Evolutionary conservation across 2,329 filamentous ascomycete species (phyloP).

Genomic region (Annulohypoxylon truncatum): DNA sequence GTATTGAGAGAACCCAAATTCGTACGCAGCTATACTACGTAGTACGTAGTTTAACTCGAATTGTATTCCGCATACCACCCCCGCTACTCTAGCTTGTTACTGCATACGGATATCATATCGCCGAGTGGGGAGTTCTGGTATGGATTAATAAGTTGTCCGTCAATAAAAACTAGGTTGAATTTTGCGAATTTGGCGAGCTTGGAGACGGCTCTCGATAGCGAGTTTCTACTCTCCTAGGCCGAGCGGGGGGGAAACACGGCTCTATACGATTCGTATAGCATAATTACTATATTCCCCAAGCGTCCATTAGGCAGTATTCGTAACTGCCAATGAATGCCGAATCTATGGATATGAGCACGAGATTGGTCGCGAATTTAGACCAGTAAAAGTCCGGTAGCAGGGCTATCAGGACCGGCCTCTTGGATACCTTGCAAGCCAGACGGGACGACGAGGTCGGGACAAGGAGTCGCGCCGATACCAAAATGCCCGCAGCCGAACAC

Average conservation of each 20-base stretch:
- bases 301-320: conserved; percentile 26
- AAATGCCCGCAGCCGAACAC: conserved; percentile 26
- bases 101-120: conserved; percentile 41
- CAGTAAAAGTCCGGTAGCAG: conserved; percentile 32
- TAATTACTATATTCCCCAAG: conserved; percentile 23
- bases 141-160: conserved; percentile 27
- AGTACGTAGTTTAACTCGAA: conserved; percentile 29
- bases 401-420: conserved; percentile 30
- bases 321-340: conserved; percentile 37
- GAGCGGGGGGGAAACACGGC: conserved; percentile 7
- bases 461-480: conserved; percentile 31
- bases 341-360: conserved; percentile 20
- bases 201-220: conserved; percentile 18
- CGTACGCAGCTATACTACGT: conserved; percentile 33
- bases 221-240: conserved; percentile 20
- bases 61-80: conserved; percentile 13
- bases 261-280: conserved; percentile 23
- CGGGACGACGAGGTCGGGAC: conserved; percentile 27
- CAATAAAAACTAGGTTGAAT: conserved; percentile 29
- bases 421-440: conserved; percentile 24
- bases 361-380: conserved; percentile 34
- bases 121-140: conserved; percentile 29
- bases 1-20: conserved; percentile 39
- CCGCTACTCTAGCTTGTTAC: conserved; percentile 31
- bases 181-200: conserved; percentile 33